Percentiles rank a stretch among this genome's conserved stretches.
phyloP scores from a whole-genome alignment of 305 asterid species.

The Solanum aculeatissimum region DNA sequence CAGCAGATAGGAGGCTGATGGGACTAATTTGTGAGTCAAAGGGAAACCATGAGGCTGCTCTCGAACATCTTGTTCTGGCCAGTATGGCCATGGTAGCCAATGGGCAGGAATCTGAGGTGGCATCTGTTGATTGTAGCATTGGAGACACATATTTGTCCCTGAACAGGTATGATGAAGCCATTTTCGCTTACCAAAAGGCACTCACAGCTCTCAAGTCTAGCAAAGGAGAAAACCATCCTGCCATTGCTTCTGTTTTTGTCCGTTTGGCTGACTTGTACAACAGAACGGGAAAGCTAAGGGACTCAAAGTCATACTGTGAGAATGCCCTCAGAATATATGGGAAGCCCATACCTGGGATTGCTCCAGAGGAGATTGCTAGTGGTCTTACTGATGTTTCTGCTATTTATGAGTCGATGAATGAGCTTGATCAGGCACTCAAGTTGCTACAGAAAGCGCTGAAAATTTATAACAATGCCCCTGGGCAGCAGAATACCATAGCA shows the following conservation, averaged over 20 bases:
- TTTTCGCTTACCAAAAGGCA: constrained; percentile 72
- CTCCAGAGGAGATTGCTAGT: constrained; percentile 77
- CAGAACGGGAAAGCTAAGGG: constrained; percentile 70
- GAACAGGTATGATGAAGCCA: constrained; percentile 76
- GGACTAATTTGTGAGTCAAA: constrained; percentile 71
- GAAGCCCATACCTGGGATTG: constrained; percentile 60
- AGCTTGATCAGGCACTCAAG: constrained; percentile 71
- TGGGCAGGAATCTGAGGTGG: constrained; percentile 83
- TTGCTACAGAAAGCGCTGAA: constrained; percentile 69
- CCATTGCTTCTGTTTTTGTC: constrained; percentile 76
- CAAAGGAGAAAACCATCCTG: constrained; percentile 84
- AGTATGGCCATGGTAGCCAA: constrained; percentile 88
- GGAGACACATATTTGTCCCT: constrained; percentile 76
- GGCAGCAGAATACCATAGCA: constrained; percentile 74
- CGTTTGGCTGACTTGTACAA: constrained; percentile 76
- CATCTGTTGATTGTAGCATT: constrained; percentile 71
- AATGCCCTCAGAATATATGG: constrained; percentile 75
- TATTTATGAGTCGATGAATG: constrained; percentile 81
- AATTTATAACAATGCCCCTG: constrained; percentile 71
- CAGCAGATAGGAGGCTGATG: constrained; percentile 80
- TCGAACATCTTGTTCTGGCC: constrained; percentile 86
- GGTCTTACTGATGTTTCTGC: constrained; percentile 81
- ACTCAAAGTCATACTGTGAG: constrained; percentile 74
- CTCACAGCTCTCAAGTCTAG: constrained; percentile 65
- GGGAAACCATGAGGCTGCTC: constrained; percentile 80